A percentile compares a stretch with the other conserved stretches of the same genome.
Evolutionary conservation across 371 early-diverging fungal genomes (phyloP).

Genomic region (Fennellomyces sp.): DNA sequence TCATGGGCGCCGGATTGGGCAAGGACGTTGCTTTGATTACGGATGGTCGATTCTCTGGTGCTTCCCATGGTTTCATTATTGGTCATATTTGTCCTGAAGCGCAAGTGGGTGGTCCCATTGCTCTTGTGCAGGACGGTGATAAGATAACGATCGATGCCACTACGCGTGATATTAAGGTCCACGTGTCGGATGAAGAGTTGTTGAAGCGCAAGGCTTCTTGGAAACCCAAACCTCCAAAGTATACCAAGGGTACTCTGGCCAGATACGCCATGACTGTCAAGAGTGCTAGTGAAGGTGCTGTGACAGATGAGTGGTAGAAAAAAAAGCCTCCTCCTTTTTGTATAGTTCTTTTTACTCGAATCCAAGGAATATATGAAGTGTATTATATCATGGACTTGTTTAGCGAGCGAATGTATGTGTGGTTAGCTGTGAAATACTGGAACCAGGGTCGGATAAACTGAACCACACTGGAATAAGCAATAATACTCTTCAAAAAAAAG

Average conservation of each 20-base stretch:
- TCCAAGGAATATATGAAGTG: too few relatives aligned
- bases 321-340: background rate
- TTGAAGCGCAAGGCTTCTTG: constrained; percentile 66
- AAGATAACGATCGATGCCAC: constrained; percentile 84
- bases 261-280: constrained; percentile 88
- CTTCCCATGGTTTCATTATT: constrained; percentile 95
- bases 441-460: too few relatives aligned
- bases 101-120: constrained; percentile 95
- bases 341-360: too few relatives aligned
- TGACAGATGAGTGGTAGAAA: constrained; percentile 63
- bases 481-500: too few relatives aligned
- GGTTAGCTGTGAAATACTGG: too few relatives aligned
- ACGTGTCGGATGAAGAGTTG: constrained; percentile 78
- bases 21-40: constrained; percentile 94
- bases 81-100: constrained; percentile 98
- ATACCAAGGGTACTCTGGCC: constrained; percentile 81
- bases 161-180: constrained; percentile 65
- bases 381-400: too few relatives aligned
- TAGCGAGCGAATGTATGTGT: too few relatives aligned
- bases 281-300: constrained; percentile 81
- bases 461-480: too few relatives aligned
- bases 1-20: constrained; percentile 98
- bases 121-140: constrained; percentile 86
- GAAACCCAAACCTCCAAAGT: constrained; percentile 83
- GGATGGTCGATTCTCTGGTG: constrained; percentile 98